A percentile compares a stretch with the other conserved stretches of the same genome.
Conservation (phyloP, 225 moss, liverwort and hornwort species). For the Takakia lepidozioides region DNA sequence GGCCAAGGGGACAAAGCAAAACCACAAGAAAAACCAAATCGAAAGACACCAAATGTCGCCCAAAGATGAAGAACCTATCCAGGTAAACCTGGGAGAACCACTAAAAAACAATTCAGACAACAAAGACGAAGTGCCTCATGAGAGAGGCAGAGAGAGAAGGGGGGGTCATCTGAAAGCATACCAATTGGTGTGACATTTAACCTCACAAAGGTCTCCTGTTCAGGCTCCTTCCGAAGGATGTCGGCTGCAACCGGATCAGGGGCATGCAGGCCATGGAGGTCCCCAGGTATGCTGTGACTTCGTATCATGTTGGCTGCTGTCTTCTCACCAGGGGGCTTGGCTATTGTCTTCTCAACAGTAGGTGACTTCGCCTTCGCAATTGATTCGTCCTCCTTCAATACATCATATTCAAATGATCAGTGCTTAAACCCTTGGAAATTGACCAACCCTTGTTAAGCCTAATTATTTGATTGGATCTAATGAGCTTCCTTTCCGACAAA, state of each 20-base stretch:
- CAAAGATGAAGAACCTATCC: too few relatives aligned
- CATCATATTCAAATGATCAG: conserved; percentile 4
- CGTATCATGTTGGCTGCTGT: conserved; percentile 36
- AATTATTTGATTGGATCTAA: too few relatives aligned
- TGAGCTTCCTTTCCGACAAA: too few relatives aligned
- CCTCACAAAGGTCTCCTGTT: conserved; percentile 86
- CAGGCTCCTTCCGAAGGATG: conserved; percentile 90
- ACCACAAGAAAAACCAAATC: too few relatives aligned
- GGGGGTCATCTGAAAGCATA: conserved; percentile 15
- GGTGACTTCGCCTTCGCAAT: conserved; percentile 32
- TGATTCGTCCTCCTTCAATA: conserved; percentile 54
- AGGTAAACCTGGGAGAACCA: too few relatives aligned
- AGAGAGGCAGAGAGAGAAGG: neutral
- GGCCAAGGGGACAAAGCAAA: too few relatives aligned
- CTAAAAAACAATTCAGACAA: too few relatives aligned
- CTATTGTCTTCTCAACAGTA: conserved; percentile 7
- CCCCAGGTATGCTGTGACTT: conserved; percentile 65
- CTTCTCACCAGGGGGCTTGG: conserved; percentile 23
- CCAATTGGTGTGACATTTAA: conserved; percentile 76
- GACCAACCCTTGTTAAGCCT: neutral
- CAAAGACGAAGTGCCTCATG: too few relatives aligned
- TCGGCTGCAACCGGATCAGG: conserved; percentile 88
- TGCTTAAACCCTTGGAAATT: neutral
- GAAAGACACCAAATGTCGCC: too few relatives aligned
- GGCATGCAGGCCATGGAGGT: conserved; percentile 81